phyloP scores from a whole-genome alignment of 495 filamentous ascomycete genomes.

The Friedmanniomyces simplex region DNA sequence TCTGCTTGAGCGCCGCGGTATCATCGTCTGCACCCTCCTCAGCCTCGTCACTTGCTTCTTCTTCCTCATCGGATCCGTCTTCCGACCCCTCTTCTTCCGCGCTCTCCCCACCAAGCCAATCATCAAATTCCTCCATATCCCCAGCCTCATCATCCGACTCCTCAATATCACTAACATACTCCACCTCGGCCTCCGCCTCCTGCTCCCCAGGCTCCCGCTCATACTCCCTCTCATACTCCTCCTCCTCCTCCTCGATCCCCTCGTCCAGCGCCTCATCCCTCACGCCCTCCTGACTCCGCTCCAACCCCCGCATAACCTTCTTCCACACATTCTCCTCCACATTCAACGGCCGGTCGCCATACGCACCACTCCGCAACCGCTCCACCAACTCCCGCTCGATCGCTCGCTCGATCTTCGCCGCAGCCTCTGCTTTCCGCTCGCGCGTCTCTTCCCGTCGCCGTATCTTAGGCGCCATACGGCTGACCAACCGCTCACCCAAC shows the following conservation, averaged over 20 bases:
- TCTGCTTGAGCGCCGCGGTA: constrained; percentile 31
- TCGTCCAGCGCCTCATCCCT: constrained; percentile 82
- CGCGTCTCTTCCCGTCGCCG: constrained; percentile 76
- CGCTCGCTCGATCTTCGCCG: constrained; percentile 88
- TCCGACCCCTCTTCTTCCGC: constrained; percentile 30
- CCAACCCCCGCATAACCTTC: constrained; percentile 85
- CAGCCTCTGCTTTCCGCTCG: constrained; percentile 86
- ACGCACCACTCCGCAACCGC: constrained; percentile 79
- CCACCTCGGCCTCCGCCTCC: constrained; percentile 52
- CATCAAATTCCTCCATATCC: constrained; percentile 61
- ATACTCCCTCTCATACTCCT: constrained; percentile 54
- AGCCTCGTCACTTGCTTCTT: constrained; percentile 12
- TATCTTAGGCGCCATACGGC: constrained; percentile 87
- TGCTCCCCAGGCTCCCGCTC: constrained; percentile 40
- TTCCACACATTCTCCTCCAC: constrained; percentile 93
- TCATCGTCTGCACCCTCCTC: constrained; percentile 29
- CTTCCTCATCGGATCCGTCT: constrained; percentile 28
- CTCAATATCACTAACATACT: constrained; percentile 72
- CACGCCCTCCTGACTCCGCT: constrained; percentile 70
- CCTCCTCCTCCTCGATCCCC: constrained; percentile 71
- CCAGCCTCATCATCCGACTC: constrained; percentile 40
- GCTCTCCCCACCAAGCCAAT: constrained; percentile 58
- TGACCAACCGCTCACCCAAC: constrained; percentile 82
- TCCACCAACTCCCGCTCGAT: constrained; percentile 96
- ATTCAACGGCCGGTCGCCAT: constrained; percentile 89